Base-by-base conservation (phyloP, 768 basidiomycete species). In the Russula lepida region DNA sequence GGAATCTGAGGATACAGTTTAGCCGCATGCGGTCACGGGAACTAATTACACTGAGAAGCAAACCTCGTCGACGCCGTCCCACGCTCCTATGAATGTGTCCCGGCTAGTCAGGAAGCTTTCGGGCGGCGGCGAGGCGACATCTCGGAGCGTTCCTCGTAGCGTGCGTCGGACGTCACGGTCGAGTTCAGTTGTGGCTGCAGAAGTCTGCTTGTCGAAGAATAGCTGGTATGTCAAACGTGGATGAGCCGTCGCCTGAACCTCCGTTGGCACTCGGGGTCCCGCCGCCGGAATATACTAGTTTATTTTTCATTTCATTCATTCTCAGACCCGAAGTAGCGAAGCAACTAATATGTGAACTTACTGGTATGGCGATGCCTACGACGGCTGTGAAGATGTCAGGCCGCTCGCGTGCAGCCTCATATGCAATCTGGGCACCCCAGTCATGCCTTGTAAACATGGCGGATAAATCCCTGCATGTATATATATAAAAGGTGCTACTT, bases 371-470 rank as follows among this genome's bases (percentile, higher is more conserved):
- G 27, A 75, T 73, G 9, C 84, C 86, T 15, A 85, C 70, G 17
- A 88, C 80, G 3, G 74, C 85, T 0, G 70, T 72, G 67, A 88
- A 81, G 3, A 84, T 69, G 64, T 89, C 87, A 0, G 87, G 88
- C 19, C 85, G 75, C 73, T 79, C 76, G 17, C 87, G 79, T 1
- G 83, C 85, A 12, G 84, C 82, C 69, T 89, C 85, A 66, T 83
- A 85, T 63, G 88, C 88, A 3, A 82, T 60, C 55, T 79, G 76
- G 1, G 85, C 74, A 41, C 88, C 88, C 88, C 88, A 90, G 63
- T 90, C 88, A 66, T 90, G 88, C 13, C 86, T 87, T 35, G 17
- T 50, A 3, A 39, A 27, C 13, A n/a, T 23, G 19, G 17, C 32
- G n/a, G 46, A 32, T 47, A 1, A 35, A 39, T 30, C 2, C 13